Percentiles rank a stretch among this genome's conserved stretches.
Conservation (phyloP, 306 rosid genomes). For the Glycine latifolia region DNA sequence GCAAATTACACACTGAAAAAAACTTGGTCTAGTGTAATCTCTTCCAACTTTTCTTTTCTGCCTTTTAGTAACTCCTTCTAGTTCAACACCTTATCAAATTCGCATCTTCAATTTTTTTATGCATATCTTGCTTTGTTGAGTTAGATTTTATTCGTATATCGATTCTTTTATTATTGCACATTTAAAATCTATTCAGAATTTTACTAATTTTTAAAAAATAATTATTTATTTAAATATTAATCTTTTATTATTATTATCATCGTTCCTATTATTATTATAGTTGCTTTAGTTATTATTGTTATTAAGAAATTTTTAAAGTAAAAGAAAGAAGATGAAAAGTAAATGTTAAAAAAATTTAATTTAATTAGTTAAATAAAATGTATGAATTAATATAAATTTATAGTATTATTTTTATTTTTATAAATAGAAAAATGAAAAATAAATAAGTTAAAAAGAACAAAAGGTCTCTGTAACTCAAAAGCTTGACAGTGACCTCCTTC, state of each 20-base stretch:
- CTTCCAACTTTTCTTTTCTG: neutral
- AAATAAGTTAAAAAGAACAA: neutral
- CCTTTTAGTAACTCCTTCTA: neutral
- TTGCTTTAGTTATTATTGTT: too few relatives aligned
- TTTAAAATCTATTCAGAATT: neutral
- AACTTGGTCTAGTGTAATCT: neutral
- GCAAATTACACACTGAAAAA: neutral
- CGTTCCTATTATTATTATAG: too few relatives aligned
- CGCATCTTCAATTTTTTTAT: neutral
- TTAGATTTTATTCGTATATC: neutral
- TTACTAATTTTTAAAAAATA: neutral
- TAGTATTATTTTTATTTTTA: too few relatives aligned
- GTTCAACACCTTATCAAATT: conserved; percentile 11
- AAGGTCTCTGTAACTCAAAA: conserved; percentile 30
- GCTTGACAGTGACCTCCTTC: conserved; percentile 35
- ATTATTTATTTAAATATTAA: too few relatives aligned
- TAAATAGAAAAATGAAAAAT: too few relatives aligned
- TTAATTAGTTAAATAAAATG: too few relatives aligned
- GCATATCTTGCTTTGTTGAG: neutral
- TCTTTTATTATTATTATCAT: too few relatives aligned
- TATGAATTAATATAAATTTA: too few relatives aligned
- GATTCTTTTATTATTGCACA: neutral
- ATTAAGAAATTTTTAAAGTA: too few relatives aligned
- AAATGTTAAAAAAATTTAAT: too few relatives aligned
- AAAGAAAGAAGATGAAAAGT: too few relatives aligned